phyloP scores from a whole-genome alignment of 345 rosid species.

The Citrus reticulata region DNA sequence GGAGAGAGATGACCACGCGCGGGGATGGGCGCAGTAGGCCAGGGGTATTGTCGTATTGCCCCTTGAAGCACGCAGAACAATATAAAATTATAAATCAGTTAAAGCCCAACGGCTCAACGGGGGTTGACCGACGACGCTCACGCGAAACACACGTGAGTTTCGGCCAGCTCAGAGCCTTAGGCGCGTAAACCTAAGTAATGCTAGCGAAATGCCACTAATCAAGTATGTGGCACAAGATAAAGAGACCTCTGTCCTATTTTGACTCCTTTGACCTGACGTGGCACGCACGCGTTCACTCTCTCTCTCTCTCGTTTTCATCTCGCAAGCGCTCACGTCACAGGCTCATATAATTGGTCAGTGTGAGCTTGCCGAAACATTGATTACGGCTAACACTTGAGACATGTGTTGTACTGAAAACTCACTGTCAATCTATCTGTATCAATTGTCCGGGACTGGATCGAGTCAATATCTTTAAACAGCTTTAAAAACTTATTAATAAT shows the following conservation, averaged over 20 bases:
- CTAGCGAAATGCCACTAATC: slow-evolving; percentile 3
- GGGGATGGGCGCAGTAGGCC: not conserved
- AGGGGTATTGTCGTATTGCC: not conserved
- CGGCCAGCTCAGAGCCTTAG: not conserved
- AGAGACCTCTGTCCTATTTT: not conserved
- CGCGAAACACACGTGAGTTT: not conserved
- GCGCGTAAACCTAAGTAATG: not conserved
- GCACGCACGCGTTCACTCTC: not conserved
- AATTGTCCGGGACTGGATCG: too few relatives aligned
- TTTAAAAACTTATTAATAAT: too few relatives aligned
- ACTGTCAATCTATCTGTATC: too few relatives aligned
- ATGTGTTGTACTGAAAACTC: too few relatives aligned
- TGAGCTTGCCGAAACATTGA: too few relatives aligned
- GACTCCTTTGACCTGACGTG: slow-evolving; percentile 26
- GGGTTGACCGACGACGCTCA: not conserved
- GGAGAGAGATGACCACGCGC: not conserved
- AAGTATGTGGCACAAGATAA: too few relatives aligned
- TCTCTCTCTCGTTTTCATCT: too few relatives aligned
- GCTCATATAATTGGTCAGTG: too few relatives aligned
- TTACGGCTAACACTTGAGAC: too few relatives aligned
- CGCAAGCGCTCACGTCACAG: too few relatives aligned
- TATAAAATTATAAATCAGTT: too few relatives aligned
- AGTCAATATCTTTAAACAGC: too few relatives aligned
- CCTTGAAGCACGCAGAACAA: not conserved
- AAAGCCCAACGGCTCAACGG: not conserved